A percentile compares a stretch with the other conserved stretches of the same genome.
phyloP scores from a whole-genome alignment of 768 basidiomycete species.

The Lentinula sp. region DNA sequence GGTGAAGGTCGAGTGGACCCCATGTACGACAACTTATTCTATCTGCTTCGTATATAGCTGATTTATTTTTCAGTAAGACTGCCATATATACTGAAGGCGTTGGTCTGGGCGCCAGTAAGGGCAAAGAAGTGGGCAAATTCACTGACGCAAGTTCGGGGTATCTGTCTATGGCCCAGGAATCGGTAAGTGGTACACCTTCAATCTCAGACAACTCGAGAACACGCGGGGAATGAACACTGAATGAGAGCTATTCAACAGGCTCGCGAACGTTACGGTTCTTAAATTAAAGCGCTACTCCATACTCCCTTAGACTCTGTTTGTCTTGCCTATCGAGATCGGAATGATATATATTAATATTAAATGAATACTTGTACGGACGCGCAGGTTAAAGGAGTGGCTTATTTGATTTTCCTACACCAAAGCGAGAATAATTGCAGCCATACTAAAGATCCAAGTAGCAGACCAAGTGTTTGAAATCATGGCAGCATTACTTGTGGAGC shows the following conservation, averaged over 20 bases:
- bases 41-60: slow-evolving; percentile 4
- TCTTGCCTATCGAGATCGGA: not conserved
- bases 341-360: no score
- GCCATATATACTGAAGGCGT: slow-evolving; percentile 85
- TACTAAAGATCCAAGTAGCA: not conserved
- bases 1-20: slow-evolving; percentile 88
- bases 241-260: slow-evolving; percentile 18
- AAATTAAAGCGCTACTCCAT: not conserved
- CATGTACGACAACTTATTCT: slow-evolving; percentile 43
- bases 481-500: not conserved
- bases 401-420: not conserved
- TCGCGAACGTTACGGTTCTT: slow-evolving; percentile 23
- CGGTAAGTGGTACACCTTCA: slow-evolving; percentile 33
- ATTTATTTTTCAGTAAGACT: slow-evolving; percentile 47
- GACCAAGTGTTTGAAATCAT: not conserved
- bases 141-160: slow-evolving; percentile 65
- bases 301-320: not conserved
- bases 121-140: slow-evolving; percentile 72
- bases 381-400: not conserved
- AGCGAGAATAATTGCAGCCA: not conserved
- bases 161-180: slow-evolving; percentile 67
- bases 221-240: not conserved
- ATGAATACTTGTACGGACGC: no score
- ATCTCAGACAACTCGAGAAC: not conserved
- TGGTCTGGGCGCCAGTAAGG: slow-evolving; percentile 90